phyloP scores from a whole-genome alignment of 768 basidiomycete genomes.

The Cyclocybe cylindracea region DNA sequence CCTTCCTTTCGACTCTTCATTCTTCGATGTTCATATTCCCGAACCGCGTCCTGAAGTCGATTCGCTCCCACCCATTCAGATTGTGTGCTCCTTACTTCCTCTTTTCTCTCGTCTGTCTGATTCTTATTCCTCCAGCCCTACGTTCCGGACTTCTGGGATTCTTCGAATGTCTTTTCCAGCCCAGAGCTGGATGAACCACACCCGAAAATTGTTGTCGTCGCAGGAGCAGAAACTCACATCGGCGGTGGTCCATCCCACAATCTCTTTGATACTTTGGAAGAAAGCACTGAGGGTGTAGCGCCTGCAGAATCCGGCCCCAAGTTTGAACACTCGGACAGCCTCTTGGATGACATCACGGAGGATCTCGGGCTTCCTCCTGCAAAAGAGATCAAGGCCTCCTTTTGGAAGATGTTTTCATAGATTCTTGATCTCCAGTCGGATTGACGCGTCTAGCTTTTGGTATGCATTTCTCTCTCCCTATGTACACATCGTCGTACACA shows the following conservation, averaged over 20 bases:
- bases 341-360: conserved; percentile 46
- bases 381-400: conserved; percentile 28
- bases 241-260: conserved; percentile 40
- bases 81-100: conserved; percentile 46
- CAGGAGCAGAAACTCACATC: conserved; percentile 36
- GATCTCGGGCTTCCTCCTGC: conserved; percentile 44
- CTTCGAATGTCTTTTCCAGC: conserved; percentile 21
- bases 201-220: conserved; percentile 48
- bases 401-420: conserved; percentile 33
- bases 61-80: conserved; percentile 48
- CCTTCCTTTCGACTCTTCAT: conserved; percentile 25
- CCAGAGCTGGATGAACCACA: conserved; percentile 24
- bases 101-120: conserved; percentile 4
- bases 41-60: conserved; percentile 43
- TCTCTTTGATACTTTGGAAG: conserved; percentile 13
- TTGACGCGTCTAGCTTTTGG: no score
- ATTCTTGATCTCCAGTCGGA: background rate
- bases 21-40: conserved; percentile 57
- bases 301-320: conserved; percentile 2
- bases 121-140: conserved; percentile 41
- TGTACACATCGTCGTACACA: no score
- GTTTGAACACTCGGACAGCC: conserved; percentile 26
- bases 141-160: conserved; percentile 48
- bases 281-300: background rate
- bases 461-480: no score